Conservation (phyloP, 1,284 basidiomycete genomes). For the Pseudomicrostroma phylloplanum region DNA sequence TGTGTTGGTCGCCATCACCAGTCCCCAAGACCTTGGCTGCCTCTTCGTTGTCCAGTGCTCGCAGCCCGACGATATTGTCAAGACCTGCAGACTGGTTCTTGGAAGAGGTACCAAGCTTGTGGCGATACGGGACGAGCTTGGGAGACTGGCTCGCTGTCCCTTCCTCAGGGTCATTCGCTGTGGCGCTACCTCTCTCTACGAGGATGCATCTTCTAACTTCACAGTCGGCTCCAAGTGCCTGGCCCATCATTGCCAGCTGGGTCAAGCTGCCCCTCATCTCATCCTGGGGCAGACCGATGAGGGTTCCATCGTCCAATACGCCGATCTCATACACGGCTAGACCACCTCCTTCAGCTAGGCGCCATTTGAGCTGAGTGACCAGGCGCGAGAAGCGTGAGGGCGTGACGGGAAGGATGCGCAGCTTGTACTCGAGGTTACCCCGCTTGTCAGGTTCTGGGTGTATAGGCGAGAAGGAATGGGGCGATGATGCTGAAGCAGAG, state of each 20-base stretch:
- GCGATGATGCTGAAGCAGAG: not conserved
- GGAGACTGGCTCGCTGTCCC: not conserved
- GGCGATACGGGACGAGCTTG: not conserved
- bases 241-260: slow-evolving; percentile 2
- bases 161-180: not conserved
- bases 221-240: not conserved
- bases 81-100: slow-evolving; percentile 6
- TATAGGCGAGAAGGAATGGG: slow-evolving; percentile 12
- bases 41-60: slow-evolving; percentile 3
- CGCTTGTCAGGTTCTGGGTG: slow-evolving; percentile 43
- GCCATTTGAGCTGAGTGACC: slow-evolving; percentile 49
- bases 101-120: not conserved
- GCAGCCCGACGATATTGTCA: slow-evolving; percentile 5
- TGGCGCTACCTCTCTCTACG: not conserved
- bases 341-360: slow-evolving; percentile 47
- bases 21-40: slow-evolving; percentile 1
- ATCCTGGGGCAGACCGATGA: not conserved
- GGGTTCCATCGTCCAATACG: slow-evolving; percentile 43
- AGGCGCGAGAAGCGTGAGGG: slow-evolving; percentile 44
- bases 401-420: slow-evolving; percentile 44
- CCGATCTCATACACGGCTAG: slow-evolving; percentile 47
- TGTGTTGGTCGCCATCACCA: not conserved
- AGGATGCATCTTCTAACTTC: slow-evolving; percentile 4
- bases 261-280: slow-evolving; percentile 5
- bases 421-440: slow-evolving; percentile 50